These are phyloP conservation scores for Setaria italica DNA, from an alignment of 202 grass and related monocot genomes.

Conservation along the genomic window DNA sequence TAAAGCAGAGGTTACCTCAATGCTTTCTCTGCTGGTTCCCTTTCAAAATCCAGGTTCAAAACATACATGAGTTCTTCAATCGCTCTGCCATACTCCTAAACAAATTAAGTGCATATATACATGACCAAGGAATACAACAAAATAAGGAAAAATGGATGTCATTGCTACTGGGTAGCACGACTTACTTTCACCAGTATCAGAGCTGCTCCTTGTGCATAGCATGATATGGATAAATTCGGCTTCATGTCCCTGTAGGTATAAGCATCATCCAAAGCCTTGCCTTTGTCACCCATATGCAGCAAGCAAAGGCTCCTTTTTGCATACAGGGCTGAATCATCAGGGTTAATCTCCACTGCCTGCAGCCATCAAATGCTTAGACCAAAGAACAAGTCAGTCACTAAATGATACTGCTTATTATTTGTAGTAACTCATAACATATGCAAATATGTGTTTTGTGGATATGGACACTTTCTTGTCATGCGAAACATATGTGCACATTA, in stretches of 20 bases:
- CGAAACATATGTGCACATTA: not conserved
- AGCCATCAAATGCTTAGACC: not conserved
- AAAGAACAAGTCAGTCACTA: not conserved
- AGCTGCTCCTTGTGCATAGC: constrained; percentile 25
- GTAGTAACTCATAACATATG: not conserved
- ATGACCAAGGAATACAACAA: not conserved
- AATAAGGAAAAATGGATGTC: not conserved
- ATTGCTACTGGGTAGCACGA: not conserved
- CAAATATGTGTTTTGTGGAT: not conserved
- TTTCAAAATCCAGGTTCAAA: constrained; percentile 24
- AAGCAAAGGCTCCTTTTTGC: constrained; percentile 40
- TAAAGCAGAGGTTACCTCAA: too few species aligned
- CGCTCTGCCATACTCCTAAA: constrained; percentile 27
- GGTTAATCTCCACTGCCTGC: not conserved
- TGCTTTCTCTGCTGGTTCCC: not conserved
- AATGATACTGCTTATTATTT: not conserved
- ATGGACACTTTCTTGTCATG: too few species aligned
- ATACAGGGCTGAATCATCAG: constrained; percentile 30
- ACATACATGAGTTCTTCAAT: constrained; percentile 10
- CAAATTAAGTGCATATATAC: not conserved
- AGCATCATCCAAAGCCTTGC: constrained; percentile 32
- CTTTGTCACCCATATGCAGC: constrained; percentile 8
- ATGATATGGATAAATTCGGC: constrained; percentile 3
- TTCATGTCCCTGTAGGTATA: constrained; percentile 30
- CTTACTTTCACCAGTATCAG: constrained; percentile 10